These are phyloP conservation scores for Penicillium maclennaniae DNA, from an alignment of 495 filamentous ascomycete species.

Conservation along the genomic window DNA sequence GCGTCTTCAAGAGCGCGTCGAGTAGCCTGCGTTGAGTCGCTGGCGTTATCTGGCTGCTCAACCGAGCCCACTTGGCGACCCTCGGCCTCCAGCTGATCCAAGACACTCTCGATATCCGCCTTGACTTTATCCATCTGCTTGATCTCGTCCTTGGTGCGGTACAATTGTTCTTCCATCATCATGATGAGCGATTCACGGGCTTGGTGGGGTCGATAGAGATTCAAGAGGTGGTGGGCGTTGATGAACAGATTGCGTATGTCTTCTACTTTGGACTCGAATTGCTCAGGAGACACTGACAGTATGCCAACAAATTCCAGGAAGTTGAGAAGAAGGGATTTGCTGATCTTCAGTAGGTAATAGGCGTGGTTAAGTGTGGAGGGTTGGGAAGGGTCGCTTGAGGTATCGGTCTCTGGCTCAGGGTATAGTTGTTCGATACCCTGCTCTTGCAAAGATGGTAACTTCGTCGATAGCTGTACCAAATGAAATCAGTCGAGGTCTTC, in stretches of 20 bases:
- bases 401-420: constrained; percentile 42
- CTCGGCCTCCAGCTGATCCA: constrained; percentile 59
- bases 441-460: constrained; percentile 62
- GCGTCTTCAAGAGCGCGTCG: constrained; percentile 23
- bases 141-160: constrained; percentile 70
- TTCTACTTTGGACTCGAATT: constrained; percentile 60
- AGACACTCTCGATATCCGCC: constrained; percentile 63
- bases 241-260: constrained; percentile 76
- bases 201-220: constrained; percentile 94
- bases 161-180: constrained; percentile 88
- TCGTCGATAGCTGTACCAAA: constrained; percentile 49
- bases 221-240: constrained; percentile 87
- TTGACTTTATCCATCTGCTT: constrained; percentile 68
- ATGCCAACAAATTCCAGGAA: constrained; percentile 77
- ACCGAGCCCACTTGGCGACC: constrained; percentile 19
- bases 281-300: constrained; percentile 59
- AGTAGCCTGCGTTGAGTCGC: constrained; percentile 7
- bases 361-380: constrained; percentile 57
- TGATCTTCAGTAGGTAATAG: constrained; percentile 70
- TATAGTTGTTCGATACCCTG: constrained; percentile 69
- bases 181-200: constrained; percentile 83
- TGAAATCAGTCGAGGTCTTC: neutral
- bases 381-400: constrained; percentile 32
- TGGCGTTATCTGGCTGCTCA: constrained; percentile 1
- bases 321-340: constrained; percentile 77